A percentile compares a stretch with the other conserved stretches of the same genome.
phyloP scores from a whole-genome alignment of 2,329 filamentous ascomycete genomes.

The Lachnellula cervina region DNA sequence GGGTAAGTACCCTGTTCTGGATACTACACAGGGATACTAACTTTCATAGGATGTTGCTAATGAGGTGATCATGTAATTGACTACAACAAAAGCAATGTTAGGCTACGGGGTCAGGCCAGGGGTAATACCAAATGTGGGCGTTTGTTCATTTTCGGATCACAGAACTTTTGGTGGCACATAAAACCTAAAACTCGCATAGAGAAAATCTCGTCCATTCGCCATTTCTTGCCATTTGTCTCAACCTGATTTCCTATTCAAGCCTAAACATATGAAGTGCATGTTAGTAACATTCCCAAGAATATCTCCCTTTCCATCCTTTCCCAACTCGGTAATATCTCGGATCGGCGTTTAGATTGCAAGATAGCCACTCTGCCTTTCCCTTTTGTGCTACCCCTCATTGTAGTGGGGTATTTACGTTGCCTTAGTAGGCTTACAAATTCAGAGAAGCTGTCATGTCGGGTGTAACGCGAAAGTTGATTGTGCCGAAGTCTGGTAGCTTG shows the following conservation, averaged over 20 bases:
- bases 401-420: not conserved
- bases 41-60: constrained; percentile 70
- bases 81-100: not conserved
- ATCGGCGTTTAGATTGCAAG: constrained; percentile 3
- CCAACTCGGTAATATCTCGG: not conserved
- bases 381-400: not conserved
- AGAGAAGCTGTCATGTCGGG: not conserved
- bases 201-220: not conserved
- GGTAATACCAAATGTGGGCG: not conserved
- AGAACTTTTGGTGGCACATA: not conserved
- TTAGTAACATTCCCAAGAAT: too few relatives aligned
- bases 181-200: constrained; percentile 6
- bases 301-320: too few relatives aligned
- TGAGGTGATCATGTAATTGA: constrained; percentile 80
- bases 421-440: not conserved
- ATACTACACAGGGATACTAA: constrained; percentile 27
- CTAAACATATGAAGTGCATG: too few relatives aligned
- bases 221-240: too few relatives aligned
- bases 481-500: too few relatives aligned
- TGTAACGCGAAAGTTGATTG: too few relatives aligned
- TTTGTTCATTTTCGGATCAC: not conserved
- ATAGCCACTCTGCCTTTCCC: not conserved
- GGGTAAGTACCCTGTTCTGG: constrained; percentile 52
- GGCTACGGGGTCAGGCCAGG: not conserved
- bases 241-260: too few relatives aligned